Conservation (phyloP, 2,329 filamentous ascomycete species). For the Bertia moriformis region DNA sequence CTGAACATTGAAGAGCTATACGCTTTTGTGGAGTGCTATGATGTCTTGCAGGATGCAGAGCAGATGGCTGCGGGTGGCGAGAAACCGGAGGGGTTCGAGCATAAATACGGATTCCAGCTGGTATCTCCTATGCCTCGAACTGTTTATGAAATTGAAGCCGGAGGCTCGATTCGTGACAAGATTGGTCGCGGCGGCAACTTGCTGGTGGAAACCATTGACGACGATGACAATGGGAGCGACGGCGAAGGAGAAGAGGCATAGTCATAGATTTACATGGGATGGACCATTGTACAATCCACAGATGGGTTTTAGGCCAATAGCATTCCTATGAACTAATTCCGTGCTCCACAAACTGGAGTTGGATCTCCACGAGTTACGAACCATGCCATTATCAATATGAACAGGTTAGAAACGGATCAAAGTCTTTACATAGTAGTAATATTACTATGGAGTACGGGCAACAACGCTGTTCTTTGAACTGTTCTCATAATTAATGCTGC, state of each 20-base stretch:
- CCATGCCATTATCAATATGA: too few relatives aligned
- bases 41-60: slow-evolving; percentile 24
- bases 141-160: slow-evolving; percentile 38
- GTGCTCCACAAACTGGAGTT: too few relatives aligned
- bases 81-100: slow-evolving; percentile 33
- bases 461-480: too few relatives aligned
- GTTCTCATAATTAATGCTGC: too few relatives aligned
- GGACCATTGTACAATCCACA: too few relatives aligned
- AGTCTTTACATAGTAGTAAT: too few relatives aligned
- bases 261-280: neutral
- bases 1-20: slow-evolving; percentile 49
- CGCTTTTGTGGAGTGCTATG: slow-evolving; percentile 54
- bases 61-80: slow-evolving; percentile 2
- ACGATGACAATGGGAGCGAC: slow-evolving; percentile 37
- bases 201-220: slow-evolving; percentile 42
- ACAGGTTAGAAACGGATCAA: too few relatives aligned
- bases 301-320: too few relatives aligned
- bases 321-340: too few relatives aligned
- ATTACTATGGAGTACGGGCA: too few relatives aligned
- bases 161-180: slow-evolving; percentile 33
- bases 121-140: slow-evolving; percentile 51
- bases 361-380: too few relatives aligned
- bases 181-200: slow-evolving; percentile 48
- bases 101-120: slow-evolving; percentile 46
- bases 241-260: neutral